These are phyloP conservation scores for Pseudogymnoascus sp. DNA, from an alignment of 2,329 filamentous ascomycete genomes.

Conservation along the genomic window DNA sequence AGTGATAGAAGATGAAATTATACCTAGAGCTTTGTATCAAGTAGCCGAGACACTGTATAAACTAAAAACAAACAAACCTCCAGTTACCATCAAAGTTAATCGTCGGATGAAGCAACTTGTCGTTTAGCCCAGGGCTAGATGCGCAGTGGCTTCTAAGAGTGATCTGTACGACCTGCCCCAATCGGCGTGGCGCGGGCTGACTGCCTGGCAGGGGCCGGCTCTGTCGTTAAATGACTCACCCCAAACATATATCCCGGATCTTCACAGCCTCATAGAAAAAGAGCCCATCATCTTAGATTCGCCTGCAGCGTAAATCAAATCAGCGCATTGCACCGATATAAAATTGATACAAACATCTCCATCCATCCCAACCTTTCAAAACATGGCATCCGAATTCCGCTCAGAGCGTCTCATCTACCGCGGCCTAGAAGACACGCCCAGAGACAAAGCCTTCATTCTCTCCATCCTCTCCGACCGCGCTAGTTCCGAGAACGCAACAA, in stretches of 20 bases:
- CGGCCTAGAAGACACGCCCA: slow-evolving; percentile 29
- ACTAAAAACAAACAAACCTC: not conserved
- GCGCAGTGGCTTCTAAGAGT: not conserved
- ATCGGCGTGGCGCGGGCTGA: not conserved
- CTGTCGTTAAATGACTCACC: not conserved
- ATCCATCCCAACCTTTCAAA: not conserved
- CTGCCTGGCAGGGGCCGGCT: not conserved
- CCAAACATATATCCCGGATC: not conserved
- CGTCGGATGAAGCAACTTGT: not conserved
- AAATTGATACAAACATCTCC: not conserved
- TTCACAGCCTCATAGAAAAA: not conserved
- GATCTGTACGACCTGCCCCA: not conserved
- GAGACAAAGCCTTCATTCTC: slow-evolving; percentile 28
- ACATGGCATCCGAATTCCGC: slow-evolving; percentile 23
- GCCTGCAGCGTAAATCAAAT: not conserved
- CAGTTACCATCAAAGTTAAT: not conserved
- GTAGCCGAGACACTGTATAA: not conserved
- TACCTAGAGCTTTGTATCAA: not conserved
- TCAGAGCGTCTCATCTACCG: slow-evolving; percentile 34
- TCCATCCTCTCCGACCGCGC: slow-evolving; percentile 26
- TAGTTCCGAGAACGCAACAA: slow-evolving; percentile 25
- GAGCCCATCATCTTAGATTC: not conserved
- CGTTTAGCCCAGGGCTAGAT: not conserved
- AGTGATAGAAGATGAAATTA: not conserved
- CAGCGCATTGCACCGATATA: not conserved